Evolutionary conservation across 805 yeast genomes (phyloP).

Genomic region (Candida ovalis): DNA sequence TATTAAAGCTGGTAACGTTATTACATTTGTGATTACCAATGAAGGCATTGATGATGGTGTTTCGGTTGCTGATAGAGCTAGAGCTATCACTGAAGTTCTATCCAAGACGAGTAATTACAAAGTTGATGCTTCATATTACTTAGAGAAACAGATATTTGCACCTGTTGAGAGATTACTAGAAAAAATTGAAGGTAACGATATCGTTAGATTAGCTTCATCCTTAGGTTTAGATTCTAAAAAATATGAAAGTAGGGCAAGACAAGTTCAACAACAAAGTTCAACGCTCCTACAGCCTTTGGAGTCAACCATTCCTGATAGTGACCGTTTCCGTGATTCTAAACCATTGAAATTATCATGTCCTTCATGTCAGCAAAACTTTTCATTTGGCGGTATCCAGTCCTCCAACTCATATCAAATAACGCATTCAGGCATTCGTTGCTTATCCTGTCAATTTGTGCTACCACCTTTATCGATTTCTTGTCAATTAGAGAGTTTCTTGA

Average conservation of each 20-base stretch:
- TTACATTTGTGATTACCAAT: constrained; percentile 75
- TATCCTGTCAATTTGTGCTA: constrained; percentile 51
- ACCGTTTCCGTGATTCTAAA: constrained; percentile 69
- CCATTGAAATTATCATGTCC: constrained; percentile 55
- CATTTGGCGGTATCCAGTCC: constrained; percentile 70
- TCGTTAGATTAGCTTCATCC: constrained; percentile 68
- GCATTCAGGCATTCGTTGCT: constrained; percentile 69
- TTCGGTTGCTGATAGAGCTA: constrained; percentile 75
- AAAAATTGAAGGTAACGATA: constrained; percentile 82
- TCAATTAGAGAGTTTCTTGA: constrained; percentile 71
- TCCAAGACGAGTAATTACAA: constrained; percentile 43
- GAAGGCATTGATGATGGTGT: constrained; percentile 33
- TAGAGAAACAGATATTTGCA: constrained; percentile 84
- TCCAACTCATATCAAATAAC: constrained; percentile 59
- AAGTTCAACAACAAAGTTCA: constrained; percentile 31
- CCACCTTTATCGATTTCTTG: constrained; percentile 53
- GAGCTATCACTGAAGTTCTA: constrained; percentile 72
- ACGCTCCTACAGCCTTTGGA: constrained; percentile 70
- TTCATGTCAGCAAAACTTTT: constrained; percentile 53
- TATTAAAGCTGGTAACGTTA: constrained; percentile 83
- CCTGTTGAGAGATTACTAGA: constrained; percentile 87
- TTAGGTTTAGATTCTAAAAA: constrained; percentile 74
- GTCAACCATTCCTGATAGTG: constrained; percentile 73
- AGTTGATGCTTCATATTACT: constrained; percentile 76
- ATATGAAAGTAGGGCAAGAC: constrained; percentile 45